Conservation (phyloP, 768 basidiomycete genomes). For the Leccinellum albellum region DNA sequence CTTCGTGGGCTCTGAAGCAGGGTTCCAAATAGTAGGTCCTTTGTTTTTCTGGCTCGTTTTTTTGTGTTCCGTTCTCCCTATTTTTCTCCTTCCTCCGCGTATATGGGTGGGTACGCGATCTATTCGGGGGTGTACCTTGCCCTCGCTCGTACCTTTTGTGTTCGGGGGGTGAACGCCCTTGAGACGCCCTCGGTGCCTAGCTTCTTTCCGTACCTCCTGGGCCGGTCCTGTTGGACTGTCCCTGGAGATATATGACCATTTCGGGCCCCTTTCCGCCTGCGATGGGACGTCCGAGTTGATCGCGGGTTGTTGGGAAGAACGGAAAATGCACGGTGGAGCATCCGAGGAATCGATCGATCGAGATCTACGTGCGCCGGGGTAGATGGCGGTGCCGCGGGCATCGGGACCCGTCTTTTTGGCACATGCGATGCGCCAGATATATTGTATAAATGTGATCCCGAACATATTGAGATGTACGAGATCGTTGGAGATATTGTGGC, state of each 20-base stretch:
- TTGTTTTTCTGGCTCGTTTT: neutral
- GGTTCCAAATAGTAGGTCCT: conserved; percentile 33
- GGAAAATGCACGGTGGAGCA: neutral
- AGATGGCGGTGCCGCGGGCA: conserved; percentile 12
- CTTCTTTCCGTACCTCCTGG: neutral
- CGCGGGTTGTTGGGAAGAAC: conserved; percentile 5
- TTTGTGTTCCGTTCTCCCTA: neutral
- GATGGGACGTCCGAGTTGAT: conserved; percentile 3
- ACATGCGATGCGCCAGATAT: neutral
- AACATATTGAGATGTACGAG: conserved; percentile 4
- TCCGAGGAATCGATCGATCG: conserved; percentile 18
- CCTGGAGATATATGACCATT: neutral
- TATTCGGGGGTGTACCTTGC: neutral
- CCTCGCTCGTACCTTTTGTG: neutral
- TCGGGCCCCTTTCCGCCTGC: neutral
- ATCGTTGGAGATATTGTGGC: neutral
- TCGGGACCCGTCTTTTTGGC: neutral
- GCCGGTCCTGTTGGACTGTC: neutral
- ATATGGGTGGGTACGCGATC: too few species aligned
- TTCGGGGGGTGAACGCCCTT: neutral
- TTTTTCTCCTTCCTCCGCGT: neutral
- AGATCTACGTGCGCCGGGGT: conserved; percentile 8
- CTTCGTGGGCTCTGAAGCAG: conserved; percentile 21
- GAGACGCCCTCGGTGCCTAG: neutral
- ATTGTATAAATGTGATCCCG: neutral